Evolutionary conservation across 2,329 filamentous ascomycete species (phyloP).

Genomic region (Cladosporium austrohemisphaericum): DNA sequence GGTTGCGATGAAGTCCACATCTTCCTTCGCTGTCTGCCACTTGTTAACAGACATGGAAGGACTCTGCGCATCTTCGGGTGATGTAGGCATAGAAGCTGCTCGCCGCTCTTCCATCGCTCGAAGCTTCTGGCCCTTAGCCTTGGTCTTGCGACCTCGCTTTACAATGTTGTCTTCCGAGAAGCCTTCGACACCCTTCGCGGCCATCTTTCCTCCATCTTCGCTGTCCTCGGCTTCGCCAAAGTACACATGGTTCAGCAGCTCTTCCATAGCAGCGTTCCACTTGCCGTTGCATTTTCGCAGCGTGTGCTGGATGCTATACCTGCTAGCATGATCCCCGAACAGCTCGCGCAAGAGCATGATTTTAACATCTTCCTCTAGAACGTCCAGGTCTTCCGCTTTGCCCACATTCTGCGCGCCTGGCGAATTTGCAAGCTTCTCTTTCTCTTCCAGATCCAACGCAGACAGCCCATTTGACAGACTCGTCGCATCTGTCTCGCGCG

Average conservation of each 20-base stretch:
- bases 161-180: constrained; percentile 61
- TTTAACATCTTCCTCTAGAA: constrained; percentile 59
- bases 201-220: constrained; percentile 40
- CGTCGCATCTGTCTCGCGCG: constrained; percentile 48
- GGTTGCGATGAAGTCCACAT: constrained; percentile 59
- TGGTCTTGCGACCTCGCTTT: constrained; percentile 43
- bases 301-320: constrained; percentile 61
- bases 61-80: constrained; percentile 23
- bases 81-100: constrained; percentile 26
- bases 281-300: constrained; percentile 66
- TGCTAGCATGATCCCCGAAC: constrained; percentile 63
- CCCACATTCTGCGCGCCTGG: constrained; percentile 1
- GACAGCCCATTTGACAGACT: constrained; percentile 48
- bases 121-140: constrained; percentile 37
- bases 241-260: constrained; percentile 73
- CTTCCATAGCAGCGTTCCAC: constrained; percentile 68
- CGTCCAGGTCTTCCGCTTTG: constrained; percentile 33
- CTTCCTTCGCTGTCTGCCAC: constrained; percentile 55
- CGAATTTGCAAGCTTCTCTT: not conserved
- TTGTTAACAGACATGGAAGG: constrained; percentile 47
- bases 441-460: constrained; percentile 27
- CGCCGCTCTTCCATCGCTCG: constrained; percentile 29
- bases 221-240: constrained; percentile 63
- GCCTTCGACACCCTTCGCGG: constrained; percentile 73
- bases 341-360: constrained; percentile 61